Percentiles rank a stretch among this genome's conserved stretches.
These are phyloP conservation scores for Erythrophleum ivorense DNA, from an alignment of 331 rosid genomes.

Conservation along the genomic window DNA sequence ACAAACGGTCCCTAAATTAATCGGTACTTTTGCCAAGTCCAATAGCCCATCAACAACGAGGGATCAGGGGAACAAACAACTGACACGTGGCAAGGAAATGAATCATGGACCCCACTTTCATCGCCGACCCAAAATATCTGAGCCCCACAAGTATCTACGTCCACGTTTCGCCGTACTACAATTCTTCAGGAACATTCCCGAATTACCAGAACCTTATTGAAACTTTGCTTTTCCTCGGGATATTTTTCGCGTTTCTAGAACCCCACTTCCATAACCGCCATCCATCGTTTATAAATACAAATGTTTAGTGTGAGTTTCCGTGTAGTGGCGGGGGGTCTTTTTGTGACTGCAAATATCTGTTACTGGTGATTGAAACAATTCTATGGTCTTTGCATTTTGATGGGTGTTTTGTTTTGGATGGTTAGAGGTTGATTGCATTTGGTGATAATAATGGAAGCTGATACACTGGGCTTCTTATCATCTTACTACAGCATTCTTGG, in stretches of 20 bases:
- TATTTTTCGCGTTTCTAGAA: conserved; percentile 40
- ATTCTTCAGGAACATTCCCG: conserved; percentile 45
- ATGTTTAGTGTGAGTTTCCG: too few relatives aligned
- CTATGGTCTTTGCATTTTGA: not conserved
- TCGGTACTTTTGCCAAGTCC: too few relatives aligned
- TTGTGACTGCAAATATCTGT: not conserved
- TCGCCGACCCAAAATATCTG: conserved; percentile 21
- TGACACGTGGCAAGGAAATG: not conserved
- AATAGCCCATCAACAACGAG: not conserved
- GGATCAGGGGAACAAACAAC: not conserved
- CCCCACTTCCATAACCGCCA: conserved; percentile 16
- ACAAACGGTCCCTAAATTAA: too few relatives aligned
- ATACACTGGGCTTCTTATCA: not conserved
- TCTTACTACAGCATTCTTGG: conserved; percentile 77
- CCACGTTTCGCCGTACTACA: not conserved
- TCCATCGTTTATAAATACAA: not conserved
- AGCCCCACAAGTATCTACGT: not conserved
- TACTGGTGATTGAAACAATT: not conserved
- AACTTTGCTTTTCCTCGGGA: not conserved
- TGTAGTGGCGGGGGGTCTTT: not conserved
- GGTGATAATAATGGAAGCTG: conserved; percentile 38
- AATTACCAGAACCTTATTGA: not conserved
- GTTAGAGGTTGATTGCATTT: not conserved
- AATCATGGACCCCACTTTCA: not conserved
- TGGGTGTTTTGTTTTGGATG: not conserved